Evolutionary conservation across 768 basidiomycete species (phyloP), one percentile per base, ranked within the genome.

Genomic region (Tulasnella sp.): DNA sequence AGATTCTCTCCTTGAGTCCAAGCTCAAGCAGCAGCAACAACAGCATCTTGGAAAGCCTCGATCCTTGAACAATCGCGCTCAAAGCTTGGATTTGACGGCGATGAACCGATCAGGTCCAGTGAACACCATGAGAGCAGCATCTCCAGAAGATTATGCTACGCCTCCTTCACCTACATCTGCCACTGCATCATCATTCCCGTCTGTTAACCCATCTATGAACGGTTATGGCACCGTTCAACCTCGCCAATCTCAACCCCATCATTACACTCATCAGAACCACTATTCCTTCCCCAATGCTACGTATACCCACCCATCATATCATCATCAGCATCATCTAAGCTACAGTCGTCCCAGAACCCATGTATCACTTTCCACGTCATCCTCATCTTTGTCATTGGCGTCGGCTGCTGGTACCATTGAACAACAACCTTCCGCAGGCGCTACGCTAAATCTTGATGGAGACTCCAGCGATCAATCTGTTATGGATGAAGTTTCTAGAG

Each of bases 61-160:
- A 42, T 82, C 85, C 3, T 67, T 89, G 56, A 80, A 80, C 55
- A 87, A 87, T 58, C 82, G 89, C 15, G 89, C 89, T 0, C 89
- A 92, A 63, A 87, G 83, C 4, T 78, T 93, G 41, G 89, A 93
- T 62, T 69, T 93, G 57, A 88, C 84, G 57, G 89, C 88, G 5
- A 72, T 90, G 27, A 80, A 79, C n/a, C 79, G 79, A 37, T 52
- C 22, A 13, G 53, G 51, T 45, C 31, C 19, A 10, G 31, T 42
- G 3, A 25, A 40, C n/a, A 40, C 19, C 39, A 40, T 43, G 13
- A 39, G 43, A 47, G 32, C 39, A 37, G 45, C 53, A 8, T 47
- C 46, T 27, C 53, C 53, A 4, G 37, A 24, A 28, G 37, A 44
- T 41, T 34, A 15, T 19, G 39, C 27, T 32, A 51, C 35, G 16